Evolutionary conservation across 352 stramenopile species (phyloP).

Genomic region (Phytophthora sp.): DNA sequence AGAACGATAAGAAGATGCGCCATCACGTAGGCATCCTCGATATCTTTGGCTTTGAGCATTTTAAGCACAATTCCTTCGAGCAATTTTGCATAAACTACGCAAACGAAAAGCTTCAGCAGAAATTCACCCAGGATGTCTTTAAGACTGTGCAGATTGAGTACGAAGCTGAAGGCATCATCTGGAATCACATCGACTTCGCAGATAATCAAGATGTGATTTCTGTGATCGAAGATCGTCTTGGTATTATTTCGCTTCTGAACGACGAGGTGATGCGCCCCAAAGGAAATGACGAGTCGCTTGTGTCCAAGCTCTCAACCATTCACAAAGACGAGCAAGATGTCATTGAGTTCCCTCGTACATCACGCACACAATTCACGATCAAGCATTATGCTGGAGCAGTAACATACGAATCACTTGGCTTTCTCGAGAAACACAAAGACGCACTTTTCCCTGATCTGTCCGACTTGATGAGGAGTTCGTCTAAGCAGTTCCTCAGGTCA

Average conservation of each 20-base stretch:
- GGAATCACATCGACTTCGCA: conserved; percentile 93
- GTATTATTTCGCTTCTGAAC: conserved; percentile 90
- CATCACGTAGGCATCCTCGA: conserved; percentile 91
- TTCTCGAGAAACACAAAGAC: conserved; percentile 96
- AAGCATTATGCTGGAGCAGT: conserved; percentile 95
- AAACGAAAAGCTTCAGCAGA: conserved; percentile 94
- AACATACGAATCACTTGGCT: conserved; percentile 92
- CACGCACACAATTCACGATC: conserved; percentile 90
- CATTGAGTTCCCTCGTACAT: conserved; percentile 82
- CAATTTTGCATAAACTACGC: conserved; percentile 94
- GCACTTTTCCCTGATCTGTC: conserved; percentile 94
- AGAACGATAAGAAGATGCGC: conserved; percentile 59
- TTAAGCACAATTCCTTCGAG: conserved; percentile 94
- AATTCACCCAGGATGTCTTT: conserved; percentile 92
- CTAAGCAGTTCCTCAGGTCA: conserved; percentile 59
- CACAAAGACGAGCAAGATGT: conserved; percentile 80
- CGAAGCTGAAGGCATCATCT: conserved; percentile 91
- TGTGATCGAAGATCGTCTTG: conserved; percentile 88
- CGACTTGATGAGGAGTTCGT: conserved; percentile 74
- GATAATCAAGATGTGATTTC: conserved; percentile 91
- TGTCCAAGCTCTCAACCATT: conserved; percentile 78
- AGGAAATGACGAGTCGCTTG: conserved; percentile 84
- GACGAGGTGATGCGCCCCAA: conserved; percentile 90
- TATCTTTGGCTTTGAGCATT: conserved; percentile 96
- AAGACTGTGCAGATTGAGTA: conserved; percentile 92